phyloP scores from a whole-genome alignment of 2,329 filamentous ascomycete genomes.

The Huntiella decipiens region DNA sequence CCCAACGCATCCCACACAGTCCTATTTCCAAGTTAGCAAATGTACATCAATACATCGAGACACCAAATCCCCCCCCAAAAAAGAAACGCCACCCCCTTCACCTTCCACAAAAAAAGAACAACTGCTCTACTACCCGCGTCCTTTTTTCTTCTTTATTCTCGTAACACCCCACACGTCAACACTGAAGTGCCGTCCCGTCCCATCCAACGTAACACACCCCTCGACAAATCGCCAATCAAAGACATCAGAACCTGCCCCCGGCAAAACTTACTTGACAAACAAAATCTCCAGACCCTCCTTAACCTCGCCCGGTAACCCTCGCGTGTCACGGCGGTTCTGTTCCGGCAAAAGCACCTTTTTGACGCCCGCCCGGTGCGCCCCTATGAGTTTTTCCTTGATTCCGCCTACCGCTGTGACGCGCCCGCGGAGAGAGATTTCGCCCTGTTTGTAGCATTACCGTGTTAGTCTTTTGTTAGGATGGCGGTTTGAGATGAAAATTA shows the following conservation, averaged over 20 bases:
- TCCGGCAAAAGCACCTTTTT: conserved; percentile 81
- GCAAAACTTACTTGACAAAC: conserved; percentile 54
- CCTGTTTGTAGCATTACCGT: conserved; percentile 21
- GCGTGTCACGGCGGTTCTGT: conserved; percentile 79
- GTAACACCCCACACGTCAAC: not conserved
- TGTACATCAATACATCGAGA: conserved; percentile 43
- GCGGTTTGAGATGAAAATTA: not conserved
- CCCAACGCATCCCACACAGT: conserved; percentile 65
- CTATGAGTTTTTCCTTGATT: conserved; percentile 97
- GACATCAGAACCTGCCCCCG: not conserved
- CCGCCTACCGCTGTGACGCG: conserved; percentile 87
- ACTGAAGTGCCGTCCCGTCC: not conserved
- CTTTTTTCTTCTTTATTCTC: not conserved
- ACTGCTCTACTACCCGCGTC: not conserved
- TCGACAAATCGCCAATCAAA: no score
- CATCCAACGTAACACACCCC: not conserved
- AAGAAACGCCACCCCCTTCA: not conserved
- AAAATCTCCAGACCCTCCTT: conserved; percentile 72
- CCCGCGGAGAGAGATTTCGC: conserved; percentile 62
- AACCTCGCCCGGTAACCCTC: conserved; percentile 80
- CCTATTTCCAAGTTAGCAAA: no score
- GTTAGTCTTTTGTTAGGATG: conserved; percentile 6
- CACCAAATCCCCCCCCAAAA: conserved; percentile 1
- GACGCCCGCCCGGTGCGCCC: conserved; percentile 77
- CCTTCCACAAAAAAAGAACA: conserved; percentile 10